These are phyloP conservation scores for Alternaria consortialis DNA, from an alignment of 2,329 filamentous ascomycete species.

Conservation along the genomic window DNA sequence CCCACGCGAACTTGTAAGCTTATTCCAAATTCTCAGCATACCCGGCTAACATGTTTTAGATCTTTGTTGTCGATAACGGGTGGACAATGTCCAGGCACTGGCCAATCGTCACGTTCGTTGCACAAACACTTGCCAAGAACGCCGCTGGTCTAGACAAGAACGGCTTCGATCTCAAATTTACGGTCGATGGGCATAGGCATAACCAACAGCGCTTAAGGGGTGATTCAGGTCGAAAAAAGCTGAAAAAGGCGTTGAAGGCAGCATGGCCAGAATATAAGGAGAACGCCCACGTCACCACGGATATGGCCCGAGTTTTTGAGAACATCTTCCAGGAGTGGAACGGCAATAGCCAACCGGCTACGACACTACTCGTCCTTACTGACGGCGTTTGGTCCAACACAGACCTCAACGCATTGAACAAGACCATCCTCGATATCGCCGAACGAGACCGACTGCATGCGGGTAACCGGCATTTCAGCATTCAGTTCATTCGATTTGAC, in stretches of 20 bases:
- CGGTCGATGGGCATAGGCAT: constrained; percentile 2
- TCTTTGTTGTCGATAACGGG: not conserved
- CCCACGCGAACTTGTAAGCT: not conserved
- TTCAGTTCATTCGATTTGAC: constrained; percentile 30
- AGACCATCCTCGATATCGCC: not conserved
- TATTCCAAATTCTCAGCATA: fast-evolving
- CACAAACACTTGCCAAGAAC: constrained; percentile 24
- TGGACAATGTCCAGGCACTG: constrained; percentile 23
- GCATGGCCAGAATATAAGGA: not conserved
- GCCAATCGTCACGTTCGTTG: constrained; percentile 23
- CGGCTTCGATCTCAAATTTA: constrained; percentile 29
- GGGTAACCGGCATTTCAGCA: constrained; percentile 20
- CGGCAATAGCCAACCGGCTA: not conserved
- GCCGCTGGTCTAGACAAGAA: constrained; percentile 24
- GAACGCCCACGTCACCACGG: not conserved
- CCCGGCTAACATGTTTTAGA: not conserved
- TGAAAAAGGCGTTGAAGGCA: not conserved
- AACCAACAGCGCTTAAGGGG: not conserved
- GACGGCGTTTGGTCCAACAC: not conserved
- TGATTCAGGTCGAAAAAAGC: not conserved
- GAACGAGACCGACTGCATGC: not conserved
- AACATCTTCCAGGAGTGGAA: not conserved
- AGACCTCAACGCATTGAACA: fast-evolving
- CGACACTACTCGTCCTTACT: not conserved
- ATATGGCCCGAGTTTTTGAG: not conserved